These are phyloP conservation scores for Platanus orientalis DNA, from an alignment of 164 flowering plant genomes.

Conservation along the genomic window DNA sequence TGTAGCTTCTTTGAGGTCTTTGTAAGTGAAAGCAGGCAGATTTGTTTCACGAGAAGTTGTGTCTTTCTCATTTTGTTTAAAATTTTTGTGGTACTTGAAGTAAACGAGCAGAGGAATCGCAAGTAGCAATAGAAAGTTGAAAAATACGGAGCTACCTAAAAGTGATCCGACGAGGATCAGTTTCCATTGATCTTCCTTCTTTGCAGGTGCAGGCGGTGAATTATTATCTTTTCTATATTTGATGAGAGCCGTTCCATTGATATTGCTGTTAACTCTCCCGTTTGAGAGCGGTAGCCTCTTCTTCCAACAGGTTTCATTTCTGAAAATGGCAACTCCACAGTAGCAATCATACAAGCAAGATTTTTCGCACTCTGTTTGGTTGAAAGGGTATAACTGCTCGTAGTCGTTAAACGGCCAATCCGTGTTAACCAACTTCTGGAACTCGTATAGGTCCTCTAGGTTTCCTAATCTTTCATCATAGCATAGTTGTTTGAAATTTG, in stretches of 20 bases:
- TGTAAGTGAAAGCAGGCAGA: neutral
- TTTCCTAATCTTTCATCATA: neutral
- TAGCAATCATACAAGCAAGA: conserved; percentile 10
- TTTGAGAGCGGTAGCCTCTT: conserved; percentile 16
- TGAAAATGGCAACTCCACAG: conserved; percentile 3
- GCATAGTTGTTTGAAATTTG: conserved; percentile 8
- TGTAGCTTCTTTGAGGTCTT: neutral
- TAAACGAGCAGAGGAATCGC: neutral
- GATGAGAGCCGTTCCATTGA: neutral
- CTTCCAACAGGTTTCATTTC: conserved; percentile 7
- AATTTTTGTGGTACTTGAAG: neutral
- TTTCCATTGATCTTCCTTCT: neutral
- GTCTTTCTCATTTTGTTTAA: too few species aligned
- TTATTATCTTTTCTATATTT: conserved; percentile 17
- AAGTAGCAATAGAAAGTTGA: neutral
- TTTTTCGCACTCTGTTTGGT: neutral
- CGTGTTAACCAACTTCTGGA: conserved; percentile 1
- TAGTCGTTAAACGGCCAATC: conserved; percentile 12
- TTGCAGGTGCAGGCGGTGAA: neutral
- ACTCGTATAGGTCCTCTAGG: conserved; percentile 1
- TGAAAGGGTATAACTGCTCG: neutral
- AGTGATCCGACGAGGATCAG: neutral
- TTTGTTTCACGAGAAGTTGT: neutral
- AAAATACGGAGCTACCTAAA: neutral
- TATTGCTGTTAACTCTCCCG: conserved; percentile 10